These are phyloP conservation scores for Pestalotiopsis fici DNA, from an alignment of 2,329 filamentous ascomycete species.

Conservation along the genomic window DNA sequence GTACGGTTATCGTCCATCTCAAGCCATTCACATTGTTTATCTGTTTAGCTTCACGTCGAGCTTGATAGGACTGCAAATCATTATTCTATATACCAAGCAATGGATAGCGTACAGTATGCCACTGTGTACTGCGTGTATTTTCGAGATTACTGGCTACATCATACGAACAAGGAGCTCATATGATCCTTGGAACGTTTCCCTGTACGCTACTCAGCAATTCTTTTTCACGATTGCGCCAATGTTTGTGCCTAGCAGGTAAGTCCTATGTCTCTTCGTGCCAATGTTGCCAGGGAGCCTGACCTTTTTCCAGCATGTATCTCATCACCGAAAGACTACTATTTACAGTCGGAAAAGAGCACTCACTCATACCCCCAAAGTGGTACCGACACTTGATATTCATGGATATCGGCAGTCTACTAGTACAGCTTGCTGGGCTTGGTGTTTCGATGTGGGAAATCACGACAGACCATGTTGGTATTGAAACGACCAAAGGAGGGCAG, in stretches of 20 bases:
- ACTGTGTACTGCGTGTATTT: conserved; percentile 21
- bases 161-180: conserved; percentile 20
- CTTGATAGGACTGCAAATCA: conserved; percentile 18
- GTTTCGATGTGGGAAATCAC: conserved; percentile 25
- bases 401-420: conserved; percentile 23
- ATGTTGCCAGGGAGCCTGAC: conserved; percentile 10
- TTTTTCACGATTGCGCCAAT: conserved; percentile 28
- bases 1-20: too few relatives aligned
- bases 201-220: conserved; percentile 21
- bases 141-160: conserved; percentile 25
- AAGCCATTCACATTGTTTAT: conserved; percentile 16
- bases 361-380: conserved; percentile 21
- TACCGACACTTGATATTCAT: conserved; percentile 26
- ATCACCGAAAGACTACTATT: conserved; percentile 23
- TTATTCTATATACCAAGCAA: conserved; percentile 15
- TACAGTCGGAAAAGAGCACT: conserved; percentile 28
- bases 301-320: conserved; percentile 26
- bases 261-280: not conserved
- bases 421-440: conserved; percentile 27
- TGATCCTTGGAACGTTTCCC: conserved; percentile 23
- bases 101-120: conserved; percentile 21
- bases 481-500: conserved; percentile 15
- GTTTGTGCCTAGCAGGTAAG: conserved; percentile 27
- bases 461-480: conserved; percentile 14
- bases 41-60: conserved; percentile 19